Conservation (phyloP, 331 rosid genomes). For the Acacia concinna region DNA sequence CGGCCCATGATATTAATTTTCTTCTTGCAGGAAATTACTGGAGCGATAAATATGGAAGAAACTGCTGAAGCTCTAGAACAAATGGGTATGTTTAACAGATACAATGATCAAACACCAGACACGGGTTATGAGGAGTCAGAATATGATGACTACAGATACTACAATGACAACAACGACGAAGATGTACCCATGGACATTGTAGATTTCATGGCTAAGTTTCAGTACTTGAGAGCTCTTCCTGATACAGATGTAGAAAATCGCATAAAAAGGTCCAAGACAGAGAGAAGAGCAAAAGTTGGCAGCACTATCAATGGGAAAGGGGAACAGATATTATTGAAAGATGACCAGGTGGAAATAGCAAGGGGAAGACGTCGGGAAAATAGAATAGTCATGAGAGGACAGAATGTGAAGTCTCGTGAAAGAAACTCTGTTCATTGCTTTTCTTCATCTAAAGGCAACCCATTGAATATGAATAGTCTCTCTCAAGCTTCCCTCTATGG, state of each 20-base stretch:
- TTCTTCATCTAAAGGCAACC: conserved; percentile 47
- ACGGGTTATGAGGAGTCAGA: conserved; percentile 54
- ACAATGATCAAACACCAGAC: conserved; percentile 44
- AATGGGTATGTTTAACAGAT: conserved; percentile 41
- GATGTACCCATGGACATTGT: conserved; percentile 96
- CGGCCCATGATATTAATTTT: conserved; percentile 24
- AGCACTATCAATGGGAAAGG: conserved; percentile 35
- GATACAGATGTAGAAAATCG: conserved; percentile 48
- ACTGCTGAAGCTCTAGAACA: conserved; percentile 46
- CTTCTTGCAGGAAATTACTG: conserved; percentile 59
- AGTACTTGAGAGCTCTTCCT: conserved; percentile 77
- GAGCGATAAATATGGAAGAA: conserved; percentile 45
- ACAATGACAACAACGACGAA: conserved; percentile 61
- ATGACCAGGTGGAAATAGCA: conserved; percentile 48
- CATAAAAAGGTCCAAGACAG: conserved; percentile 42
- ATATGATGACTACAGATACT: conserved; percentile 49
- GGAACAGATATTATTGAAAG: conserved; percentile 43
- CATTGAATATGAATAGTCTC: conserved; percentile 39
- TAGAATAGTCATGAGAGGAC: conserved; percentile 37
- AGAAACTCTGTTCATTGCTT: conserved; percentile 55
- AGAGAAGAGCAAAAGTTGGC: conserved; percentile 47
- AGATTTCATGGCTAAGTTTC: conserved; percentile 88
- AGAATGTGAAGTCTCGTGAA: conserved; percentile 53
- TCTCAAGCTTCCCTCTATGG: conserved; percentile 47
- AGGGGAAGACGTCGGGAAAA: conserved; percentile 49